Conservation (phyloP, 2,329 filamentous ascomycete genomes). For the Cryphonectria japonica region DNA sequence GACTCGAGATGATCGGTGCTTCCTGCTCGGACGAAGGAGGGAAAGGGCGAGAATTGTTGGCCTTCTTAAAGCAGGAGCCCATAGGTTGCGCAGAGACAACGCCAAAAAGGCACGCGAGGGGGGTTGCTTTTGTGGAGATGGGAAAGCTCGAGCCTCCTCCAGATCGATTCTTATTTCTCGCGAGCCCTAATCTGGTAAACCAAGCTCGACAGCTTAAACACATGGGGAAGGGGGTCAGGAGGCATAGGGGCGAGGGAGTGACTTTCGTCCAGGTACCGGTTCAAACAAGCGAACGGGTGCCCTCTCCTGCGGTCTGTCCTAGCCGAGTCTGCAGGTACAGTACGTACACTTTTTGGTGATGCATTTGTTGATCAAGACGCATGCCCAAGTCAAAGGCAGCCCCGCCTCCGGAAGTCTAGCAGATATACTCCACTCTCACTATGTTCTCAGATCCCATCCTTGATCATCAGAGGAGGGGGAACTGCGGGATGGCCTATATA, state of each 20-base stretch:
- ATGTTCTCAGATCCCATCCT: conserved; percentile 22
- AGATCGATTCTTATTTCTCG: conserved; percentile 32
- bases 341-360: conserved; percentile 19
- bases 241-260: conserved; percentile 15
- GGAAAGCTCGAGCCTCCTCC: conserved; percentile 39
- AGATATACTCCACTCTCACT: background rate
- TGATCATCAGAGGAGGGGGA: conserved; percentile 18
- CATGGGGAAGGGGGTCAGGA: conserved; percentile 19
- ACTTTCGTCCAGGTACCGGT: conserved; percentile 26
- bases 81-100: conserved; percentile 50
- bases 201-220: conserved; percentile 21
- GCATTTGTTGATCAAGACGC: conserved; percentile 20
- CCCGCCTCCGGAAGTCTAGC: conserved; percentile 8
- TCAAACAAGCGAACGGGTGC: conserved; percentile 25
- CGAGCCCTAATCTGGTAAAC: conserved; percentile 27
- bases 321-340: conserved; percentile 24
- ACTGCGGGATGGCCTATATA: background rate
- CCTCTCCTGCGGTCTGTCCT: conserved; percentile 15
- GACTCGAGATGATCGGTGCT: conserved; percentile 28
- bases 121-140: conserved; percentile 38
- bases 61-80: conserved; percentile 34
- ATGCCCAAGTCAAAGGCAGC: conserved; percentile 22
- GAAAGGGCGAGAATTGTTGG: conserved; percentile 33
- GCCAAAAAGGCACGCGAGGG: conserved; percentile 41
- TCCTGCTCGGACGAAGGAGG: conserved; percentile 22